Evolutionary conservation across 2,329 filamentous ascomycete species (phyloP), one percentile per base, ranked within the genome.

Genomic region (Dryadomyces quercivorus): DNA sequence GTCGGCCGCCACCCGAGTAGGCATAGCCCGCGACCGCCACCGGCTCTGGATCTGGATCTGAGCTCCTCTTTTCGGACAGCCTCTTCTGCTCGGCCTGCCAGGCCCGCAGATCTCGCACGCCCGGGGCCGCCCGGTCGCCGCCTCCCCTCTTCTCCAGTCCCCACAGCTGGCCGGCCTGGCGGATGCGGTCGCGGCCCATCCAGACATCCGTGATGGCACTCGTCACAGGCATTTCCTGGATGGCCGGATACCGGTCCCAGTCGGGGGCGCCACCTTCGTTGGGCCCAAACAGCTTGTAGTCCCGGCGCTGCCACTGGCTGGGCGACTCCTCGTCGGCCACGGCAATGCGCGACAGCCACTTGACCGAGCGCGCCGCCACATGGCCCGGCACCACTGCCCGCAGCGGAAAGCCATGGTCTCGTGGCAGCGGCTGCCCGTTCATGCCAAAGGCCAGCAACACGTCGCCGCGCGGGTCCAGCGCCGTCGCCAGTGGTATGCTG

Each of bases 281-380:
- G 3, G 82, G 82, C 0, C 82, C 80, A 56, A 86, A 85, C 61
- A 77, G 80, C 64, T 86, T 86, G 67, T 86, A 86, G 63, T 86
- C 83, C 18, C 77, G 73, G 21, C 78, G 73, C 63, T 86, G 81
- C 81, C 82, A 84, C 62, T 84, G 77, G 46, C 76, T 82, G 3
- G 74, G 67, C 60, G 80, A 83, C 65, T 87, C 84, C 58, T 86
- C 83, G 55, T 82, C 80, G 43, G 80, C 78, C 1, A 86, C 70
- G 0, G 78, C 74, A 53, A 87, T 81, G 47, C 77, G 76, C 57
- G 74, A 80, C 2, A 87, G 69, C 84, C 83, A 87, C 62, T 87
- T 87, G 59, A 85, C 82, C 6, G 78, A 82, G 1, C 83, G 74
- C 1, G 82, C 84, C 1, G 82, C 84, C 2, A 85, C 82, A 51